Evolutionary conservation across 2,329 filamentous ascomycete genomes (phyloP).

Genomic region (Fusarium buxicola): DNA sequence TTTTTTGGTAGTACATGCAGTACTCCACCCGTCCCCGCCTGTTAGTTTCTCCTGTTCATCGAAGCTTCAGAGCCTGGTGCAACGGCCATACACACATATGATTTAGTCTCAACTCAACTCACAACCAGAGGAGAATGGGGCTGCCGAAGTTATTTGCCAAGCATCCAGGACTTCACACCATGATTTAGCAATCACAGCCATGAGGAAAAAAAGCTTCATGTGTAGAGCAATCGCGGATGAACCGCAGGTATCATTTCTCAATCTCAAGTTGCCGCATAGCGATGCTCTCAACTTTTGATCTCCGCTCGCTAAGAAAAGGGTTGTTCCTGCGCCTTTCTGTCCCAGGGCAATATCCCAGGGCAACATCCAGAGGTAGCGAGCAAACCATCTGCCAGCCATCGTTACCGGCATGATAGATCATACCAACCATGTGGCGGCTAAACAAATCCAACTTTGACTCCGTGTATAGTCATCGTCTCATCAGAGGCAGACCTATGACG

Average conservation of each 20-base stretch:
- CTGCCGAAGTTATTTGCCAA: too few relatives aligned
- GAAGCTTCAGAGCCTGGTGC: too few relatives aligned
- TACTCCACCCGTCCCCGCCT: too few relatives aligned
- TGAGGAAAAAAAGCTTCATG: conserved; percentile 10
- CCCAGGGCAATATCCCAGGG: not conserved
- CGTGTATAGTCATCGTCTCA: conserved; percentile 37
- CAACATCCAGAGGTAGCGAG: conserved; percentile 11
- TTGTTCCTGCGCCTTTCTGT: conserved; percentile 14
- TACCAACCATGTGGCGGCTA: conserved; percentile 25
- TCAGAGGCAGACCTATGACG: conserved; percentile 36
- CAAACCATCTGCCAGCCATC: conserved; percentile 27
- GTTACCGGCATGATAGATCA: conserved; percentile 26
- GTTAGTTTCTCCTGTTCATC: too few relatives aligned
- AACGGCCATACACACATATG: too few relatives aligned
- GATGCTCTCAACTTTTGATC: conserved; percentile 42
- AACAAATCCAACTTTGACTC: conserved; percentile 41
- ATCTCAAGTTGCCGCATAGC: conserved; percentile 36
- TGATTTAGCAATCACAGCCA: not conserved
- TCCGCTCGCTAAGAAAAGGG: conserved; percentile 12
- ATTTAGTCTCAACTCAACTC: too few relatives aligned
- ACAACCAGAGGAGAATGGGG: too few relatives aligned
- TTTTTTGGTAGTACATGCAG: too few relatives aligned
- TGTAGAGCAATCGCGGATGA: conserved; percentile 37
- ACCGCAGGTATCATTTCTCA: conserved; percentile 42
- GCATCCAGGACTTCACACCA: not conserved